A percentile compares a stretch with the other conserved stretches of the same genome.
These are phyloP conservation scores for Cystobasidiaceae sp. DNA, from an alignment of 1,284 basidiomycete genomes.

Conservation along the genomic window DNA sequence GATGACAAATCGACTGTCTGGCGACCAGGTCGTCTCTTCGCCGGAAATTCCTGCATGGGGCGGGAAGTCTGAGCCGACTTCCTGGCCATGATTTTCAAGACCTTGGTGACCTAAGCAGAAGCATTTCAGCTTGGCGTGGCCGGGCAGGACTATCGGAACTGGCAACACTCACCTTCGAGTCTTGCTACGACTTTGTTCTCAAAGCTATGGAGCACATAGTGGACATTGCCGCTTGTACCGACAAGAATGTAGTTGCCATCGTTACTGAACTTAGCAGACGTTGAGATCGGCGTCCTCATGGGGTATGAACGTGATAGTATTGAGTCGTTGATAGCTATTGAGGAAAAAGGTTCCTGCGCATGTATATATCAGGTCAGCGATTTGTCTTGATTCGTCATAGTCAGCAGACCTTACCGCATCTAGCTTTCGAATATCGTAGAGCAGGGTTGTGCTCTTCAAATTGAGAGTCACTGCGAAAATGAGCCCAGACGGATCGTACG, in stretches of 20 bases:
- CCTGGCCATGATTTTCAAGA: conserved; percentile 56
- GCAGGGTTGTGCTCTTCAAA: conserved; percentile 70
- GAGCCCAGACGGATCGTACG: conserved; percentile 81
- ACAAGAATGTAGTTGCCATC: conserved; percentile 85
- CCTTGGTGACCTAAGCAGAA: conserved; percentile 54
- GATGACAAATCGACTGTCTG: conserved; percentile 80
- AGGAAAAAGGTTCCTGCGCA: conserved; percentile 68
- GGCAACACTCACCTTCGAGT: conserved; percentile 58
- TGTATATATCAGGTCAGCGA: neutral
- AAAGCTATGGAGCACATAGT: conserved; percentile 87
- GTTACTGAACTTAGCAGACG: conserved; percentile 81
- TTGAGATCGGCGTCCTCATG: conserved; percentile 82
- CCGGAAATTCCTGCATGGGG: conserved; percentile 67
- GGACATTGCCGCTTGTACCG: conserved; percentile 84
- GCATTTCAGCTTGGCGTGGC: conserved; percentile 6
- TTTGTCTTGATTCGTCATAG: neutral
- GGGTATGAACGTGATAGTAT: conserved; percentile 67
- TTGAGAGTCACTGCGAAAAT: conserved; percentile 93
- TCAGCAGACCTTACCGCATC: conserved; percentile 57
- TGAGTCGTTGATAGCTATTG: conserved; percentile 73
- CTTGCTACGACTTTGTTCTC: conserved; percentile 74
- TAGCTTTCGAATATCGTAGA: conserved; percentile 83
- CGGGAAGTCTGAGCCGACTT: conserved; percentile 49
- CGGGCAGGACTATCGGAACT: neutral
- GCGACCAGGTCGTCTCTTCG: conserved; percentile 86